phyloP scores from a whole-genome alignment of 345 rosid species.

The Eucalyptus microcorys region DNA sequence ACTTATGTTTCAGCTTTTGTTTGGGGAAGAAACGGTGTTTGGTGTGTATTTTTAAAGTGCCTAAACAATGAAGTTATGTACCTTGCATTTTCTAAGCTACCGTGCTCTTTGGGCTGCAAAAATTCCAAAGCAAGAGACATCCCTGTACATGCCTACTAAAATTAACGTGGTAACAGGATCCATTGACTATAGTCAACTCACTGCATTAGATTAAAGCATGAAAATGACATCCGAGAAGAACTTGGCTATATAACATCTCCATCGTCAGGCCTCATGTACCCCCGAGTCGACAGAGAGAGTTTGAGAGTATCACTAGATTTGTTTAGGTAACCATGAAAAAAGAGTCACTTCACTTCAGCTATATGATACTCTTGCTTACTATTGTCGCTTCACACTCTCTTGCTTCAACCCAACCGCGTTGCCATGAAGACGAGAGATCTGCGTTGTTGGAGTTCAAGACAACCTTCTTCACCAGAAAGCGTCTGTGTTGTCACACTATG shows the following conservation, averaged over 20 bases:
- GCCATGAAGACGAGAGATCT: background rate
- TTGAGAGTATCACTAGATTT: background rate
- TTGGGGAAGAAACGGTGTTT: background rate
- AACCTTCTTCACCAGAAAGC: background rate
- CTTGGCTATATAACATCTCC: background rate
- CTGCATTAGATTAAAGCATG: background rate
- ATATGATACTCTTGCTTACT: background rate
- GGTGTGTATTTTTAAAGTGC: background rate
- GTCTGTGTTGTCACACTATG: fast-evolving
- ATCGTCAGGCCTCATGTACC: background rate
- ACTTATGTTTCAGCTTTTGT: background rate
- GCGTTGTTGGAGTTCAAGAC: background rate
- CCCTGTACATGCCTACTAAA: no score
- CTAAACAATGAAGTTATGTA: background rate
- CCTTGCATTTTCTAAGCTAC: background rate
- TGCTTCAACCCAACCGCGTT: background rate
- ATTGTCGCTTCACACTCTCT: background rate
- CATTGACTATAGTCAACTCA: background rate
- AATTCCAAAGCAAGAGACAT: no score
- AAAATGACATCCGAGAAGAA: background rate
- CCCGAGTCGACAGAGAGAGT: background rate
- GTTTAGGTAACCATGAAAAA: background rate
- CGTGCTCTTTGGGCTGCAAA: background rate
- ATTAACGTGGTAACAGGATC: background rate
- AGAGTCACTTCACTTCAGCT: background rate